Evolutionary conservation across 352 stramenopile genomes (phyloP).

Genomic region (Globisporangium paddicum): DNA sequence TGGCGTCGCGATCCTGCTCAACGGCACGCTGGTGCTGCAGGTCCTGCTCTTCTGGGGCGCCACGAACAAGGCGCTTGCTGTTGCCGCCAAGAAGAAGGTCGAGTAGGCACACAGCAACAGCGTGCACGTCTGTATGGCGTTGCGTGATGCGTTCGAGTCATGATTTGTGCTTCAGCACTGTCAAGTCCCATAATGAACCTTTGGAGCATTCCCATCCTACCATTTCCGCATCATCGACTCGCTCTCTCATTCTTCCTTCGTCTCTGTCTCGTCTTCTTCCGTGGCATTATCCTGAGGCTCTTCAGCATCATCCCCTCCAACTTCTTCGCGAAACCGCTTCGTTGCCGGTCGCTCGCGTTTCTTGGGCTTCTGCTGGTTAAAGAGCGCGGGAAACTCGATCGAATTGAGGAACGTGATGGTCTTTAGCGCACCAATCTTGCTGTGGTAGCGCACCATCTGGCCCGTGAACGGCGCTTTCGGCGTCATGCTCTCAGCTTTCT

Average conservation of each 20-base stretch:
- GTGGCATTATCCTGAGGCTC: not conserved
- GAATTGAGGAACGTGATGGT: conserved; percentile 83
- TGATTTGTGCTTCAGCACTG: not conserved
- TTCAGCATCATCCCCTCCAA: conserved; percentile 25
- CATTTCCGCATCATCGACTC: not conserved
- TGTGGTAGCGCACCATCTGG: conserved; percentile 68
- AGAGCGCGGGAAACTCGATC: conserved; percentile 55
- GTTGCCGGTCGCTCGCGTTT: conserved; percentile 44
- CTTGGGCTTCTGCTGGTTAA: conserved; percentile 53
- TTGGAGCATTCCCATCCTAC: not conserved
- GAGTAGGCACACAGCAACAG: conserved; percentile 23
- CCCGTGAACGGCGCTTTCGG: conserved; percentile 71
- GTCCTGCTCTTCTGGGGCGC: conserved; percentile 79
- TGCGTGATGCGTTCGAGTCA: not conserved
- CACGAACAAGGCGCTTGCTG: conserved; percentile 65
- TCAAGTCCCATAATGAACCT: not conserved
- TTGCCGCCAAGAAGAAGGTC: conserved; percentile 65
- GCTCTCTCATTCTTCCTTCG: not conserved
- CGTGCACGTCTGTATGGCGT: not conserved
- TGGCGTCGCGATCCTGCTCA: conserved; percentile 67
- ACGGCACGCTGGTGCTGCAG: conserved; percentile 73
- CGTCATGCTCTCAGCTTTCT: conserved; percentile 55
- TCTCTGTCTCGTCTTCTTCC: conserved; percentile 1
- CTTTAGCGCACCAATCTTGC: conserved; percentile 52
- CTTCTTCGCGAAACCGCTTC: conserved; percentile 23